These are phyloP conservation scores for Sarocladiaceae sp. DNA, from an alignment of 2,329 filamentous ascomycete species.

Conservation along the genomic window DNA sequence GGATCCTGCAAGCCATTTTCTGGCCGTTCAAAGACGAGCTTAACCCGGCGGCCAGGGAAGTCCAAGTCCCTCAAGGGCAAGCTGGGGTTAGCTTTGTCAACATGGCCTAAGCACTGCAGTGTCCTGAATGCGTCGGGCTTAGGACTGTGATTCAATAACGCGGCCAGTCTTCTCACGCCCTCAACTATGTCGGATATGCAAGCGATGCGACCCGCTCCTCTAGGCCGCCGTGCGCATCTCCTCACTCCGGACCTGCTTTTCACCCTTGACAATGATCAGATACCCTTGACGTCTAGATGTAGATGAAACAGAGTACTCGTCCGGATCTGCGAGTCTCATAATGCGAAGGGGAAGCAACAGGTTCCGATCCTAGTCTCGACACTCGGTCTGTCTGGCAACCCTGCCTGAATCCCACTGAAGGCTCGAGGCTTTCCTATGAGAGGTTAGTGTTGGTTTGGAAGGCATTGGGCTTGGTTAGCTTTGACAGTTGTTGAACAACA, in stretches of 20 bases:
- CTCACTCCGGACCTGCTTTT: conserved; percentile 42
- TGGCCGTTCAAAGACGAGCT: conserved; percentile 50
- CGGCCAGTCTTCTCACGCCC: conserved; percentile 42
- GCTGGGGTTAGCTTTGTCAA: conserved; percentile 36
- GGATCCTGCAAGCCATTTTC: conserved; percentile 28
- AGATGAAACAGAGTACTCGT: conserved; percentile 28
- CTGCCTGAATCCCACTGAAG: conserved; percentile 31
- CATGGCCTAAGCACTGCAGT: conserved; percentile 47
- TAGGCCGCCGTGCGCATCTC: conserved; percentile 43
- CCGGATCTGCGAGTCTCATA: conserved; percentile 25
- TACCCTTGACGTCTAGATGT: conserved; percentile 35
- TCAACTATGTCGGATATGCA: conserved; percentile 37
- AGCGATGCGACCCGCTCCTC: conserved; percentile 29
- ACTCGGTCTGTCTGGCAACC: conserved; percentile 35
- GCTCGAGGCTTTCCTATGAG: conserved; percentile 22
- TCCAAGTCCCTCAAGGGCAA: conserved; percentile 32
- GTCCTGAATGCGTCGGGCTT: conserved; percentile 46
- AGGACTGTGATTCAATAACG: conserved; percentile 40
- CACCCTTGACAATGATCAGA: conserved; percentile 29
- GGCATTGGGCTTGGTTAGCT: conserved; percentile 46
- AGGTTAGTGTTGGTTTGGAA: conserved; percentile 43
- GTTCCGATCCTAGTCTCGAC: conserved; percentile 25
- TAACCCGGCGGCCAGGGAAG: conserved; percentile 30
- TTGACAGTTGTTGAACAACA: conserved; percentile 34
- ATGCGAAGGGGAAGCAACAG: conserved; percentile 28